Conservation (phyloP, 2,329 filamentous ascomycete species). For the Pyricularia sp. region DNA sequence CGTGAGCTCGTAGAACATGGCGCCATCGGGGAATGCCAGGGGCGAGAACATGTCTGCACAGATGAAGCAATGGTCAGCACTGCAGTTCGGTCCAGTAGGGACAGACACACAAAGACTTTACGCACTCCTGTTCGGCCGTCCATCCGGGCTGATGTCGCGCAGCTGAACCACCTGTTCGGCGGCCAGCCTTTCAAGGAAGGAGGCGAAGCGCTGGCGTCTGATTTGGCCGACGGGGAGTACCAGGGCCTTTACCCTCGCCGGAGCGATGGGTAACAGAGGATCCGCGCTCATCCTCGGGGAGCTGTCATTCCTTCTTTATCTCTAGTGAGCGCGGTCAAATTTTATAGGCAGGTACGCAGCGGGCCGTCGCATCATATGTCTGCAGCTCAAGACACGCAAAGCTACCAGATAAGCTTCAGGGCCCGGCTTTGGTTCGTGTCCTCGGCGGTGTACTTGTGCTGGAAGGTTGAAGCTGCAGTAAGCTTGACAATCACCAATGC, state of each 20-base stretch:
- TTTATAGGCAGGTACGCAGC: not conserved
- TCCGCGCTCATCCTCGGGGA: constrained; percentile 63
- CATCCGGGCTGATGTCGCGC: constrained; percentile 78
- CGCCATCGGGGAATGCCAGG: constrained; percentile 74
- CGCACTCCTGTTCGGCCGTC: constrained; percentile 77
- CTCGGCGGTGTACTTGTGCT: not conserved
- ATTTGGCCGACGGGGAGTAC: constrained; percentile 82
- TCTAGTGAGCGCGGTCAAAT: not conserved
- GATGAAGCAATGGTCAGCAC: constrained; percentile 4
- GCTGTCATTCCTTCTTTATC: constrained; percentile 12
- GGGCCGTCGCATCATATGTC: not conserved
- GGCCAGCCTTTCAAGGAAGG: constrained; percentile 70
- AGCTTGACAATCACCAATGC: not conserved
- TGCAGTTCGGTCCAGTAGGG: constrained; percentile 2
- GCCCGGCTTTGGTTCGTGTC: not conserved
- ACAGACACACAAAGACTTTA: not conserved
- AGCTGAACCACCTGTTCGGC: constrained; percentile 74
- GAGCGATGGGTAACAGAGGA: constrained; percentile 81
- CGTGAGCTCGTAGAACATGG: constrained; percentile 80
- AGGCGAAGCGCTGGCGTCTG: constrained; percentile 68
- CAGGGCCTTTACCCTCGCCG: constrained; percentile 81
- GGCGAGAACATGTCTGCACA: constrained; percentile 83
- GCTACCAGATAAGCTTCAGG: not conserved
- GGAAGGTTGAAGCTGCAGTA: not conserved
- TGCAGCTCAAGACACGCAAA: not conserved